Percentiles rank a stretch among this genome's conserved stretches.
Conservation (phyloP, 306 rosid genomes). For the Alnus glutinosa region DNA sequence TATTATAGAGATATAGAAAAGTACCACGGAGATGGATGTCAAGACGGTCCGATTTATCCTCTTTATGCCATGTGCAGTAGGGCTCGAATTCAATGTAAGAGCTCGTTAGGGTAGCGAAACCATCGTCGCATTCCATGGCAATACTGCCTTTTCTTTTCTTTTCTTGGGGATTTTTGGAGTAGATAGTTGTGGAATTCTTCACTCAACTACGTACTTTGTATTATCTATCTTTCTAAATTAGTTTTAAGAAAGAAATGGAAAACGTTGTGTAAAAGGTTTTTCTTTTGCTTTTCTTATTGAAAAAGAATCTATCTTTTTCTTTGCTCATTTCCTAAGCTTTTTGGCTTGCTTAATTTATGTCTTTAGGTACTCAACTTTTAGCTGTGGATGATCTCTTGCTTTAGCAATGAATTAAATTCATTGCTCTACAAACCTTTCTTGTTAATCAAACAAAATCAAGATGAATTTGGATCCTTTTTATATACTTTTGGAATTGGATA, state of each 20-base stretch:
- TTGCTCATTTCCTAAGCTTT: not conserved
- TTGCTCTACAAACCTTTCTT: not conserved
- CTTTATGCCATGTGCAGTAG: not conserved
- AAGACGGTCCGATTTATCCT: not conserved
- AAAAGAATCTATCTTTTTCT: not conserved
- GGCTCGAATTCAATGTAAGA: not conserved
- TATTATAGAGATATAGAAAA: not conserved
- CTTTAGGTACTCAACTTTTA: not conserved
- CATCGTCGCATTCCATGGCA: not conserved
- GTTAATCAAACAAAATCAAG: not conserved
- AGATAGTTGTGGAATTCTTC: not conserved
- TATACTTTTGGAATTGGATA: too few relatives aligned
- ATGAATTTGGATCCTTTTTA: too few relatives aligned
- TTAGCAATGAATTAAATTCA: not conserved
- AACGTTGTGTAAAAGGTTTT: not conserved
- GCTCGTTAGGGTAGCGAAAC: not conserved
- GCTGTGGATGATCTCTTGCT: not conserved
- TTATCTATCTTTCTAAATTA: too few relatives aligned
- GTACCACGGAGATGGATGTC: not conserved
- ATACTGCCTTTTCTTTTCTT: not conserved
- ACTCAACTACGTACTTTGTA: not conserved
- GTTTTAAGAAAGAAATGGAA: too few relatives aligned
- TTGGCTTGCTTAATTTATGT: not conserved
- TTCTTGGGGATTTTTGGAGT: not conserved
- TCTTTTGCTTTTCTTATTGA: too few relatives aligned